Percentiles rank a stretch among this genome's conserved stretches.
phyloP scores from a whole-genome alignment of 2,329 filamentous ascomycete genomes.

The Colletotrichum limetticola region DNA sequence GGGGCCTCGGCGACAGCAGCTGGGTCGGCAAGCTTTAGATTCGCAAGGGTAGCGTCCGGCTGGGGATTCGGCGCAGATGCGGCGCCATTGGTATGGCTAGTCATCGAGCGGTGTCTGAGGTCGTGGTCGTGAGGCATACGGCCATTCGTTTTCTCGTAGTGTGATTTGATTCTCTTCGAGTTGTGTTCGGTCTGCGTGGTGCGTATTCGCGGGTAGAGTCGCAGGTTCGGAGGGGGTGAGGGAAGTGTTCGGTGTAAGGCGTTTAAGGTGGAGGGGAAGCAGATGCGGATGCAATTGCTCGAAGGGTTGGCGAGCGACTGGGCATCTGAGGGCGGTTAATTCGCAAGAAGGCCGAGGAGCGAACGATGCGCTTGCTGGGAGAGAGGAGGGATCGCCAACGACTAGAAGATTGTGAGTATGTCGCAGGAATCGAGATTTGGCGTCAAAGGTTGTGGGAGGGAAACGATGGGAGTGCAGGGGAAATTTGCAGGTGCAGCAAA shows the following conservation, averaged over 20 bases:
- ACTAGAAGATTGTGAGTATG: background rate
- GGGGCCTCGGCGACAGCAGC: conserved; percentile 13
- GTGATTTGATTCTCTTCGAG: background rate
- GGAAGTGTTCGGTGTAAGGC: conserved; percentile 11
- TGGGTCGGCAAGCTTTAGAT: conserved; percentile 3
- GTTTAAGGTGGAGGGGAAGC: conserved; percentile 18
- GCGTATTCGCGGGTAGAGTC: conserved; percentile 6
- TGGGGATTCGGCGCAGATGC: conserved; percentile 27
- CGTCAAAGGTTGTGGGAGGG: background rate
- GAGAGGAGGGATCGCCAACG: background rate
- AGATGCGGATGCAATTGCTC: conserved; percentile 17
- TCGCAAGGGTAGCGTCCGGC: conserved; percentile 13
- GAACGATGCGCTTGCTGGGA: conserved; percentile 15
- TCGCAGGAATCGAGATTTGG: background rate
- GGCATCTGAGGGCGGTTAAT: conserved; percentile 4
- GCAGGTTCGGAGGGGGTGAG: background rate
- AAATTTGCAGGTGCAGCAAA: conserved; percentile 21
- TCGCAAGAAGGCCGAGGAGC: background rate
- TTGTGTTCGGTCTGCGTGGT: conserved; percentile 3
- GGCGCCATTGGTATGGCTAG: conserved; percentile 46
- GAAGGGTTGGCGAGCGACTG: conserved; percentile 2
- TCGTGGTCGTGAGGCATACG: conserved; percentile 30
- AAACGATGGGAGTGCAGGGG: background rate
- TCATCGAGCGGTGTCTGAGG: conserved; percentile 41
- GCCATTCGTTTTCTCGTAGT: conserved; percentile 25